Conservation (phyloP, 371 early-diverging fungal species). For the Mycotypha africana region DNA sequence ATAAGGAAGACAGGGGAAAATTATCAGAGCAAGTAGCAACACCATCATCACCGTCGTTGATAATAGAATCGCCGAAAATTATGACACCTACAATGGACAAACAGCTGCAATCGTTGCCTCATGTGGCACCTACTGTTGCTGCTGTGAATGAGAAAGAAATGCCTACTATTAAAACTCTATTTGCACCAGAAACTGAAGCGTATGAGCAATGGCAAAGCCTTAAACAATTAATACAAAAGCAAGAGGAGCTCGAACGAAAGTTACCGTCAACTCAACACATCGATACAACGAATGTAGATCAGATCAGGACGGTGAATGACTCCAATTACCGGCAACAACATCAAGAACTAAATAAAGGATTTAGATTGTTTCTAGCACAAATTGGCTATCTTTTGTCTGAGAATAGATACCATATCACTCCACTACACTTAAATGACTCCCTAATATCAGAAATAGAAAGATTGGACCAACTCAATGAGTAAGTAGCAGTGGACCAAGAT, state of each 20-base stretch:
- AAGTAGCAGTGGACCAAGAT: no score
- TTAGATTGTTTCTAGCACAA: conserved; percentile 61
- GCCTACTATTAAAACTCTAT: conserved; percentile 33
- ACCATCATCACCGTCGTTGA: neutral
- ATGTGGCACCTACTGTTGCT: conserved; percentile 12
- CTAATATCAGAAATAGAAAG: conserved; percentile 61
- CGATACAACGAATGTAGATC: no score
- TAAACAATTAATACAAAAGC: conserved; percentile 21
- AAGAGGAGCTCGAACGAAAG: conserved; percentile 12
- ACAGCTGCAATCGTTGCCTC: no score
- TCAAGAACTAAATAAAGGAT: conserved; percentile 27
- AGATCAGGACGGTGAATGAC: no score
- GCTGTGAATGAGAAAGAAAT: conserved; percentile 28
- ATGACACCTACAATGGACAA: no score
- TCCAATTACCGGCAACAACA: neutral
- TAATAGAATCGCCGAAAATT: no score
- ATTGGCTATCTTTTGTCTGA: conserved; percentile 58
- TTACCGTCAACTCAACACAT: no score
- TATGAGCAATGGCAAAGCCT: conserved; percentile 33
- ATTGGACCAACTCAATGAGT: conserved; percentile 67
- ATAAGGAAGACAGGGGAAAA: conserved; percentile 29
- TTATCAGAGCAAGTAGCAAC: neutral
- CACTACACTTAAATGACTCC: conserved; percentile 55
- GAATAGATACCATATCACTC: conserved; percentile 53
- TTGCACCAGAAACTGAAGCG: conserved; percentile 23